These are phyloP conservation scores for Lolium multiflorum DNA, from an alignment of 176 grass and related monocot species.

Conservation along the genomic window DNA sequence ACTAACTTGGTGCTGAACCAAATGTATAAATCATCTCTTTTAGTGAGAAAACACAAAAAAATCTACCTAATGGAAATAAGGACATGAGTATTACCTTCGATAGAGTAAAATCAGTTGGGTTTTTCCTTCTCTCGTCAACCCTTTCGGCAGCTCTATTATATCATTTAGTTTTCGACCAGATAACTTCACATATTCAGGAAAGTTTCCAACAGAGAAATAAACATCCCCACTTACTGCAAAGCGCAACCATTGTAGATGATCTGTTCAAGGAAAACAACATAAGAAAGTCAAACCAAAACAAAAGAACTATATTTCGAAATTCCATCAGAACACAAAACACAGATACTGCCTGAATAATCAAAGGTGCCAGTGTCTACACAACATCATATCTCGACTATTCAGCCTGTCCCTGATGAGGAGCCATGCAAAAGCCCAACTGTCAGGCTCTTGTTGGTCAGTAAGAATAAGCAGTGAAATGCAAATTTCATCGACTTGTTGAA, in stretches of 20 bases:
- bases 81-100: constrained; percentile 74
- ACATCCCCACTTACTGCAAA: constrained; percentile 82
- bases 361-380: too few relatives aligned
- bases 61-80: background rate
- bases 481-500: too few relatives aligned
- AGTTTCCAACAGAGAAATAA: constrained; percentile 90
- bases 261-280: constrained; percentile 53
- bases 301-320: background rate
- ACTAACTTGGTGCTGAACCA: constrained; percentile 14
- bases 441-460: too few relatives aligned
- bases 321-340: too few relatives aligned
- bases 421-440: too few relatives aligned
- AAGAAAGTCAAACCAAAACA: constrained; percentile 35
- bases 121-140: constrained; percentile 90
- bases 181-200: constrained; percentile 78
- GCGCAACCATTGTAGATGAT: constrained; percentile 83
- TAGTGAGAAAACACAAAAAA: background rate
- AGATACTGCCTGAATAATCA: too few relatives aligned
- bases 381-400: too few relatives aligned
- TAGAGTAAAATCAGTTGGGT: constrained; percentile 95
- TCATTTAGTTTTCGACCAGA: constrained; percentile 93
- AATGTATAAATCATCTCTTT: constrained; percentile 23
- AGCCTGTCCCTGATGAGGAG: too few relatives aligned
- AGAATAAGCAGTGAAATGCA: too few relatives aligned
- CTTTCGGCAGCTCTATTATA: constrained; percentile 92